A percentile compares a stretch with the other conserved stretches of the same genome.
These are phyloP conservation scores for Remersonia thermophila DNA, from an alignment of 2,329 filamentous ascomycete genomes.

Conservation along the genomic window DNA sequence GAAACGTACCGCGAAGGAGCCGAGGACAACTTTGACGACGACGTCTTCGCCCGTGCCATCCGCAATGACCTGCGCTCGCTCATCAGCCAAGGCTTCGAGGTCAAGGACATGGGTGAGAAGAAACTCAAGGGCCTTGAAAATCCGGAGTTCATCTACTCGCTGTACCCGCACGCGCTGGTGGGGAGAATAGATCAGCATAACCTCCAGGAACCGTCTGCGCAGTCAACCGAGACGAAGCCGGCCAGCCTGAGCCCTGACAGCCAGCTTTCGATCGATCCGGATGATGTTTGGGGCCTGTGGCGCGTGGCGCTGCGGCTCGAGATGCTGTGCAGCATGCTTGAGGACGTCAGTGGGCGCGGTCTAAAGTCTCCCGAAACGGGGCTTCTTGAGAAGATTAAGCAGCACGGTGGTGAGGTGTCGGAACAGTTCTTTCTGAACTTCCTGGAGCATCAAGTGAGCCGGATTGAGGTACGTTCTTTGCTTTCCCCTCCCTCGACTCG, in stretches of 20 bases:
- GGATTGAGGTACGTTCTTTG: constrained; percentile 67
- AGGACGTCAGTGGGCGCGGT: constrained; percentile 49
- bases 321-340: constrained; percentile 83
- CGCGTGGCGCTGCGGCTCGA: constrained; percentile 78
- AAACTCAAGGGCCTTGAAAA: constrained; percentile 97
- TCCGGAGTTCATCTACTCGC: constrained; percentile 85
- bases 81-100: constrained; percentile 85
- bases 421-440: constrained; percentile 82
- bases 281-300: constrained; percentile 83
- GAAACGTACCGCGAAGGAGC: constrained; percentile 81
- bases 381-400: constrained; percentile 56
- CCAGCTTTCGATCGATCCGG: constrained; percentile 64
- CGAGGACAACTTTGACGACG: constrained; percentile 65
- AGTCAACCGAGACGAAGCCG: constrained; percentile 32
- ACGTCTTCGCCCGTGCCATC: constrained; percentile 62
- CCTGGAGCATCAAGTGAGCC: constrained; percentile 85
- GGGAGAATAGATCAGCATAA: constrained; percentile 64
- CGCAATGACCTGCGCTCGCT: constrained; percentile 78
- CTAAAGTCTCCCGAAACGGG: constrained; percentile 74
- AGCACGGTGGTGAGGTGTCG: constrained; percentile 68
- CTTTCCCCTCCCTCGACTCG: background rate
- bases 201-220: constrained; percentile 32
- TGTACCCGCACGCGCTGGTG: constrained; percentile 81
- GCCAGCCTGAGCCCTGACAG: constrained; percentile 51
- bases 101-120: constrained; percentile 84